Conservation (phyloP, 257 asterid genomes). For the Misopates orontium region DNA sequence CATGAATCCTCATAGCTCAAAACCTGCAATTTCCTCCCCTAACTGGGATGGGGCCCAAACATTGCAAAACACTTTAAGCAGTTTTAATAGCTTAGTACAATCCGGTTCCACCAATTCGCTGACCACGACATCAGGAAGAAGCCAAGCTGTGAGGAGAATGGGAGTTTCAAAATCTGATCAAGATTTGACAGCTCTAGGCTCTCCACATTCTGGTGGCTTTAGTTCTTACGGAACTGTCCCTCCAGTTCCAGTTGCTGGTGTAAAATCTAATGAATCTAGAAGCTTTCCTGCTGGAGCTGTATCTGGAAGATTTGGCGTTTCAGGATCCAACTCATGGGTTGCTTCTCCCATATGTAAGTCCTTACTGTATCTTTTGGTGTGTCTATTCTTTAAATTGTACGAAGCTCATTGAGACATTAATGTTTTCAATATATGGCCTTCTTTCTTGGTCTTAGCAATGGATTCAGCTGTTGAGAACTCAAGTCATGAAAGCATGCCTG, state of each 20-base stretch:
- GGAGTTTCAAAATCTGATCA: conserved; percentile 83
- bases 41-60: conserved; percentile 63
- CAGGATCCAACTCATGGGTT: conserved; percentile 55
- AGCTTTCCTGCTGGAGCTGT: conserved; percentile 43
- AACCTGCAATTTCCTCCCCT: conserved; percentile 63
- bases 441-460: conserved; percentile 52
- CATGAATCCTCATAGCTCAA: conserved; percentile 42
- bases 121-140: conserved; percentile 49
- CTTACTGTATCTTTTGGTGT: conserved; percentile 22
- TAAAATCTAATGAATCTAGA: conserved; percentile 43
- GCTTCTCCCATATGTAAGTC: conserved; percentile 73
- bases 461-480: conserved; percentile 52
- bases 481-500: conserved; percentile 41
- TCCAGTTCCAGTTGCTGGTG: conserved; percentile 41
- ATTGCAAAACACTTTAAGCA: conserved; percentile 42
- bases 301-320: conserved; percentile 44
- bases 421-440: conserved; percentile 24
- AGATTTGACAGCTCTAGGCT: conserved; percentile 68
- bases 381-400: conserved; percentile 24
- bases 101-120: conserved; percentile 65
- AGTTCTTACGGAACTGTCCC: conserved; percentile 50
- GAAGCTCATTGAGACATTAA: conserved; percentile 16
- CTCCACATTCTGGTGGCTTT: conserved; percentile 62
- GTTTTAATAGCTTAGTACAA: conserved; percentile 53
- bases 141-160: conserved; percentile 51